A percentile compares a stretch with the other conserved stretches of the same genome.
Conservation (phyloP, 768 basidiomycete species). For the Suillus alpinus region DNA sequence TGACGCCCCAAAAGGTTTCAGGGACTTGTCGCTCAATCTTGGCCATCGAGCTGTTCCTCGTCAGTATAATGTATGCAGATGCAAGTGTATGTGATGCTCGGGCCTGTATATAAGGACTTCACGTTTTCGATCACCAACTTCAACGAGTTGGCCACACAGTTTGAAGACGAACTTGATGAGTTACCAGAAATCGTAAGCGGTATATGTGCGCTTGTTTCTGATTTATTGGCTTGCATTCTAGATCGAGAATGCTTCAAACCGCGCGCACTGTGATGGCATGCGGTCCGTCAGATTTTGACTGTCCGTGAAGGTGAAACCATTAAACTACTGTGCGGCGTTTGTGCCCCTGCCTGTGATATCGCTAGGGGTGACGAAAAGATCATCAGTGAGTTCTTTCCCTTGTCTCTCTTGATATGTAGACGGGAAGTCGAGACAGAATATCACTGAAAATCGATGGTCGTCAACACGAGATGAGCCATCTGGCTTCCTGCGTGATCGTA, state of each 20-base stretch:
- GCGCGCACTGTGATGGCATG: no score
- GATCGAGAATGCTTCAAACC: no score
- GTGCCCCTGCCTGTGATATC: background rate
- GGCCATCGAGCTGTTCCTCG: background rate
- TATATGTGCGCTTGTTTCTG: no score
- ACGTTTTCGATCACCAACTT: no score
- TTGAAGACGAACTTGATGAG: no score
- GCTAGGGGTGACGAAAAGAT: background rate
- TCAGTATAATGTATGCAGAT: no score
- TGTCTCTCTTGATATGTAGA: background rate
- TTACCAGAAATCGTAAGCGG: no score
- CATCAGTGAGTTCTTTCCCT: background rate
- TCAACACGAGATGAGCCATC: background rate
- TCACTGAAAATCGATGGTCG: background rate
- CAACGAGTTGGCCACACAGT: no score
- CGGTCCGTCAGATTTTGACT: no score
- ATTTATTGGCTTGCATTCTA: no score
- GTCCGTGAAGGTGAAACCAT: background rate
- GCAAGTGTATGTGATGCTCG: no score
- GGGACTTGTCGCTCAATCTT: background rate
- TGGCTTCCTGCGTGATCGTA: background rate
- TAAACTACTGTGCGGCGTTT: background rate
- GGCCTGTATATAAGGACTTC: no score
- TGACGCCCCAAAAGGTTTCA: background rate
- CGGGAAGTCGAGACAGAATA: background rate